Evolutionary conservation across 2,329 filamentous ascomycete genomes (phyloP).

Genomic region (Cordyceps fumosorosea): DNA sequence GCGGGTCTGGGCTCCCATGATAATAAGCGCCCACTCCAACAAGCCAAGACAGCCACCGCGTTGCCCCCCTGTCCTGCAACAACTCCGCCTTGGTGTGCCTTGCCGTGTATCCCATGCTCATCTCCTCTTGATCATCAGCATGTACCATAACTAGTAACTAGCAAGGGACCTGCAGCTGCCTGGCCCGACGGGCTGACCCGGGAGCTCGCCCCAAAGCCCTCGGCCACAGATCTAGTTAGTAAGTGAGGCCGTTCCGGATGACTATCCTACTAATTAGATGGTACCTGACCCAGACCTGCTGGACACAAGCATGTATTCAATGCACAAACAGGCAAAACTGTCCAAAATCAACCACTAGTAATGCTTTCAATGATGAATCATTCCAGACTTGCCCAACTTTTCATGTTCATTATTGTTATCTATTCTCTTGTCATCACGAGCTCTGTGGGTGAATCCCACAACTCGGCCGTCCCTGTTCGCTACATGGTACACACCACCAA

Average conservation of each 20-base stretch:
- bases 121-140: conserved; percentile 1
- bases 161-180: neutral
- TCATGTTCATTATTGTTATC: too few relatives aligned
- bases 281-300: too few relatives aligned
- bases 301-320: too few relatives aligned
- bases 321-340: too few relatives aligned
- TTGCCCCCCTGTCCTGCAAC: neutral
- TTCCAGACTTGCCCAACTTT: too few relatives aligned
- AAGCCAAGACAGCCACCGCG: neutral
- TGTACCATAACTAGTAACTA: neutral
- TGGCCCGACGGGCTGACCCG: neutral
- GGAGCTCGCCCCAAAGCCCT: neutral
- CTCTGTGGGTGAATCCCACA: too few relatives aligned
- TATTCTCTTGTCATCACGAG: too few relatives aligned
- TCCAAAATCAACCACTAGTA: too few relatives aligned
- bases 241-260: neutral
- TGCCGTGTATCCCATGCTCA: conserved; percentile 1
- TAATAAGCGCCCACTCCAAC: conserved; percentile 7
- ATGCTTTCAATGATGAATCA: too few relatives aligned
- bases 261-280: too few relatives aligned
- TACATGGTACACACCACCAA: too few relatives aligned
- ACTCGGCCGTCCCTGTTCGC: too few relatives aligned
- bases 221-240: neutral
- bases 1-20: neutral
- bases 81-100: neutral